Evolutionary conservation across 1,139 yeast species (phyloP), one percentile per base, ranked within the genome.

Genomic region (Pichia sp.): DNA sequence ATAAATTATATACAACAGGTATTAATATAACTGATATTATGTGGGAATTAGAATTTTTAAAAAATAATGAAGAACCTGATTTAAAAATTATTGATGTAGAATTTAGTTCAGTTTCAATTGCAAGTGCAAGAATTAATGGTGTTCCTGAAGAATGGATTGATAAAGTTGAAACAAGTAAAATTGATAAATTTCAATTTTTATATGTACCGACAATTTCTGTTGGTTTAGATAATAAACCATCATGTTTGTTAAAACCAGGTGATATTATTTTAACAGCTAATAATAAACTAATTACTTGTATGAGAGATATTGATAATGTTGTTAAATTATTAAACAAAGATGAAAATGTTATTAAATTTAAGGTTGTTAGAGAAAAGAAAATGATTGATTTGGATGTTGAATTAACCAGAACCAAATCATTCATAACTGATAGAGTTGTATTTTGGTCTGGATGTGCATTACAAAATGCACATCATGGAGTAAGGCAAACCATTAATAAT

Each of bases 121-220:
- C 82, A 28, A 84, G 81, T 56, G 95, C 95, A 3, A 78, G 96
- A 63, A 76, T 86, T 41, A 74, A 87, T 58, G 95, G 95, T 16
- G 95, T 89, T 23, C 76, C 92, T 1, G 92, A 85, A 56, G 79
- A 78, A 35, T 87, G 96, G 95, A 83, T 89, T 51, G 61, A 70
- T 32, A 71, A 71, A 53, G 76, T 86, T 58, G 95, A 86, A 61
- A 63, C 65, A 16, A 69, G 73, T 29, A 64, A 71, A 43, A 70
- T 73, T 30, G 87, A 83, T 57, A 80, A 85, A 55, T 72, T 83
- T 42, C 87, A 86, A 57, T 76, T 89, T 51, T 74, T 87, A 58
- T 71, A 80, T 12, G 94, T 87, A 16, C 73, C 81, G 25, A 75
- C 92, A 56, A 80, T 83, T 4, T 77, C 63, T 41, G 54, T 56